Conservation (phyloP, 1,284 basidiomycete genomes). For the Moesziomyces antarcticus region DNA sequence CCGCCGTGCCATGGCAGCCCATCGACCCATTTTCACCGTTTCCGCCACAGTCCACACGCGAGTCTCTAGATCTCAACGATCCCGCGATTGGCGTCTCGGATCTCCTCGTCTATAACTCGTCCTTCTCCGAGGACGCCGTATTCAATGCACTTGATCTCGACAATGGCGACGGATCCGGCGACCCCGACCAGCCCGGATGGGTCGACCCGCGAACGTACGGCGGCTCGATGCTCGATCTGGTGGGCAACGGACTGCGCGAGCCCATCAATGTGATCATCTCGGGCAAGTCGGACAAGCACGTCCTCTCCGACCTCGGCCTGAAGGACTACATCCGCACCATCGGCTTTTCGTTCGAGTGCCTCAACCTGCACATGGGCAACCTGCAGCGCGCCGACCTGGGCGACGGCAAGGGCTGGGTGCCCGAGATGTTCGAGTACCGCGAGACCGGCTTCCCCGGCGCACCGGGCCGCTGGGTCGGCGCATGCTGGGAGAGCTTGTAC, state of each 20-base stretch:
- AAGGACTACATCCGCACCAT: slow-evolving; percentile 78
- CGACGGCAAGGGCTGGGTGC: slow-evolving; percentile 77
- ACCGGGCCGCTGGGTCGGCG: slow-evolving; percentile 64
- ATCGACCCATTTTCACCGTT: slow-evolving; percentile 19
- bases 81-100: slow-evolving; percentile 21
- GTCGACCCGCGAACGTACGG: slow-evolving; percentile 44
- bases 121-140: slow-evolving; percentile 40
- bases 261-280: slow-evolving; percentile 89
- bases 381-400: slow-evolving; percentile 83
- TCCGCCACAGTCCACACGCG: slow-evolving; percentile 17
- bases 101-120: slow-evolving; percentile 28
- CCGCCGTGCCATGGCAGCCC: slow-evolving; percentile 30
- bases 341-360: slow-evolving; percentile 82
- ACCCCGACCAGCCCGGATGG: slow-evolving; percentile 52
- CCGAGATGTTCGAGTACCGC: slow-evolving; percentile 67
- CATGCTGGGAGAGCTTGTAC: slow-evolving; percentile 64
- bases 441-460: slow-evolving; percentile 63
- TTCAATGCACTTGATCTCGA: slow-evolving; percentile 44
- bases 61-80: slow-evolving; percentile 33
- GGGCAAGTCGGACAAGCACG: slow-evolving; percentile 78
- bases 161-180: slow-evolving; percentile 32
- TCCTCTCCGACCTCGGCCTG: slow-evolving; percentile 80
- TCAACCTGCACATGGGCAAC: slow-evolving; percentile 80
- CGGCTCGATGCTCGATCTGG: slow-evolving; percentile 67
- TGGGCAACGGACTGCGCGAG: slow-evolving; percentile 82